These are phyloP conservation scores for Cryptococcus hybrid DNA, from an alignment of 1,284 basidiomycete species.

Conservation along the genomic window DNA sequence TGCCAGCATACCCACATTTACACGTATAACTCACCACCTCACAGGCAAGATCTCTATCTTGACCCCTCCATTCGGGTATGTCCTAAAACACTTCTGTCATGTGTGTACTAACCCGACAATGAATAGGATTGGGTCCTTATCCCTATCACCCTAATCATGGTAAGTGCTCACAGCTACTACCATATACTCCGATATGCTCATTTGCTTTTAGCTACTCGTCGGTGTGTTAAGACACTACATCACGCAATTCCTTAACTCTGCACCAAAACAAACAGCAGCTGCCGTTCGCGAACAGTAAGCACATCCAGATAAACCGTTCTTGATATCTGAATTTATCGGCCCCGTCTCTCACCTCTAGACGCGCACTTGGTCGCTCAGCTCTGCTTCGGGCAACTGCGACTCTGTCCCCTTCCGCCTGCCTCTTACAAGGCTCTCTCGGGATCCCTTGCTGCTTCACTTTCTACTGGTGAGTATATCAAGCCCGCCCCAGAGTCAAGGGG, in stretches of 20 bases:
- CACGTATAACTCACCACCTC: background rate
- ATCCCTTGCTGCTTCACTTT: slow-evolving; percentile 67
- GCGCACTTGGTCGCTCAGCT: slow-evolving; percentile 76
- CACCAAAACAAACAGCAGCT: slow-evolving; percentile 71
- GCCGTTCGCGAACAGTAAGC: slow-evolving; percentile 86
- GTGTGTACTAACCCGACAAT: slow-evolving; percentile 7
- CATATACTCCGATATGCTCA: slow-evolving; percentile 3
- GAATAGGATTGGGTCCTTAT: slow-evolving; percentile 68
- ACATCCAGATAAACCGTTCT: background rate
- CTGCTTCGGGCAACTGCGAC: slow-evolving; percentile 74
- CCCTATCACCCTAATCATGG: slow-evolving; percentile 98
- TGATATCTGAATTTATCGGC: background rate
- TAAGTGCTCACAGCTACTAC: slow-evolving; percentile 44
- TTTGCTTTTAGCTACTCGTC: slow-evolving; percentile 70
- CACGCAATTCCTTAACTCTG: slow-evolving; percentile 76
- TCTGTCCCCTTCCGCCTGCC: slow-evolving; percentile 69
- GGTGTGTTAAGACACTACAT: slow-evolving; percentile 94
- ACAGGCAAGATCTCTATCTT: slow-evolving; percentile 63
- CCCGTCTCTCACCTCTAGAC: slow-evolving; percentile 55
- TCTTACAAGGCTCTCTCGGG: slow-evolving; percentile 74
- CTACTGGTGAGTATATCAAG: slow-evolving; percentile 76
- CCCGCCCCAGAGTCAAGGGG: slow-evolving; percentile 58
- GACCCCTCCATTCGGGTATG: slow-evolving; percentile 87
- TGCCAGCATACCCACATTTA: background rate
- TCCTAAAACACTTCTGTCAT: background rate